These are phyloP conservation scores for Candida broadrunensis DNA, from an alignment of 805 yeast genomes.

Conservation along the genomic window DNA sequence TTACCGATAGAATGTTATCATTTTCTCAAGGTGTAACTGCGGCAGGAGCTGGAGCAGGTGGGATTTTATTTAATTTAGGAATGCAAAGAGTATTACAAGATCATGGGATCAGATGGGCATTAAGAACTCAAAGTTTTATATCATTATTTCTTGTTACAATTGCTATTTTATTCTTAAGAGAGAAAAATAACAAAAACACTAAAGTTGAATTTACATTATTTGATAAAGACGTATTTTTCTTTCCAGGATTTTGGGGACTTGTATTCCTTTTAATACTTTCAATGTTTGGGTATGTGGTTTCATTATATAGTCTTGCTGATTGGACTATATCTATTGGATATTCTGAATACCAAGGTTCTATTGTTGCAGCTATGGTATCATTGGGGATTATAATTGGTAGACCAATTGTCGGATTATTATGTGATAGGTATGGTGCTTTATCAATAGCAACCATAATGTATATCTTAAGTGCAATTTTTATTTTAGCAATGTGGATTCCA, in stretches of 20 bases:
- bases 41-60: slow-evolving; percentile 47
- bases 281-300: slow-evolving; percentile 52
- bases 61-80: slow-evolving; percentile 40
- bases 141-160: slow-evolving; percentile 11
- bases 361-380: slow-evolving; percentile 33
- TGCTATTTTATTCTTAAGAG: slow-evolving; percentile 10
- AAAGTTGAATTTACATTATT: slow-evolving; percentile 19
- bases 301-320: slow-evolving; percentile 54
- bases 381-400: slow-evolving; percentile 51
- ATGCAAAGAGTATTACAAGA: slow-evolving; percentile 34
- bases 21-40: slow-evolving; percentile 39
- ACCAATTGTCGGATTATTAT: slow-evolving; percentile 43
- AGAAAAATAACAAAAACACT: background rate
- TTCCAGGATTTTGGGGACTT: slow-evolving; percentile 40
- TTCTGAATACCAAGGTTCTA: slow-evolving; percentile 25
- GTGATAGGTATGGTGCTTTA: slow-evolving; percentile 47
- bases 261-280: slow-evolving; percentile 39
- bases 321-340: slow-evolving; percentile 54
- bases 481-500: slow-evolving; percentile 36
- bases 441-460: slow-evolving; percentile 27
- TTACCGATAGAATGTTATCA: slow-evolving; percentile 20
- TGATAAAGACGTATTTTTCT: slow-evolving; percentile 34
- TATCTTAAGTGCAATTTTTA: slow-evolving; percentile 18
- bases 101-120: slow-evolving; percentile 32
- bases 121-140: slow-evolving; percentile 39